Base-by-base conservation (phyloP, 345 rosid genomes). In the Cardamine occulta region DNA sequence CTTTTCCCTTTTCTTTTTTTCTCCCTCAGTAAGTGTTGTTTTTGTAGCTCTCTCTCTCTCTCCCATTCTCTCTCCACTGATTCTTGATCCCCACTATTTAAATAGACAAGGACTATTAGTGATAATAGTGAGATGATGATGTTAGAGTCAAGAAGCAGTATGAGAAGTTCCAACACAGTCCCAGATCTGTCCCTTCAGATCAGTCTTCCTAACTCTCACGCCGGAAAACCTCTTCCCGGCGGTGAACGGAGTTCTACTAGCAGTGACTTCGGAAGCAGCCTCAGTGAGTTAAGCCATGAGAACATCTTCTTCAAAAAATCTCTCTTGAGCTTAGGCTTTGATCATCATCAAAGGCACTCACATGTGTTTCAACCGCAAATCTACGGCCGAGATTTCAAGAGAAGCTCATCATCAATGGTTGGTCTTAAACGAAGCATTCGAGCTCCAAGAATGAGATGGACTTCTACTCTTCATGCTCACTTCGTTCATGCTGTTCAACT, bases 401-500 rank as follows among this genome's bases (percentile, higher is more conserved):
- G 91, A 79, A 90, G 82, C 32, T 76, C 79, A 17, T 37, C 80
- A 47, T 84, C 88, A 79, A 64, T 63, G 78, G 58, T 54, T 7
- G 79, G 74, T 29, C 78, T 77, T 18, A 90, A 83, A 77, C 85
- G 96, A 83, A 90, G 85, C 80, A 55, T 85, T 11, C 83, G 97
- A 83, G 97, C 96, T 78, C 97, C 98, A 11, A 88, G 98, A 84
- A 94, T 94, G 98, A 82, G 98, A 83, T 94, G 98, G 98, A 94
- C 98, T 42, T 80, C 96, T 4, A 87, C 97, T 63, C 96, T 94
- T 7, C 98, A 94, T 71, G 88, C 97, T 34, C 98, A 88, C 70
- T 94, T 94, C 54, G 91, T 94, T 51, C 98, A 94, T 72, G 96
- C 95, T 7, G 97, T 94, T 74, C 97, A 94, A 85, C 97, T 94